phyloP scores from a whole-genome alignment of 495 filamentous ascomycete genomes.

The Pyronema domesticum region DNA sequence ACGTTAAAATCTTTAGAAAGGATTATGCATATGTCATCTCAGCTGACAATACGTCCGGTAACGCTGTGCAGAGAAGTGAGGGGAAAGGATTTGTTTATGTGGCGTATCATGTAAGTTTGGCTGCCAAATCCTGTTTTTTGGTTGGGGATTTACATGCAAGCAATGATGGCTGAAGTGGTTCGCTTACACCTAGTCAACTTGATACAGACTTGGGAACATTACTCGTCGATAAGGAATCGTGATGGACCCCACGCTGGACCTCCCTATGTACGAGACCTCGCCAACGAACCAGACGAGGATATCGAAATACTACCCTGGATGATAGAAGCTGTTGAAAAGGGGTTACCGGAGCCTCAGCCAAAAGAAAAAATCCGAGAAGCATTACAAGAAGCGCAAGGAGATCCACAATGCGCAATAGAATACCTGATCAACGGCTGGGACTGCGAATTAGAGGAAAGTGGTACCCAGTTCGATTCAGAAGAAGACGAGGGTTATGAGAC shows the following conservation, averaged over 20 bases:
- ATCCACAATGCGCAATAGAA: slow-evolving; percentile 40
- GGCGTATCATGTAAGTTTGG: slow-evolving; percentile 48
- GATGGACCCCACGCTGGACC: slow-evolving; percentile 41
- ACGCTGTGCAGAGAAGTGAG: not conserved
- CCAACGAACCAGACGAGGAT: slow-evolving; percentile 27
- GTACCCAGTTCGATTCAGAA: not conserved
- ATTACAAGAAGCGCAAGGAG: slow-evolving; percentile 41
- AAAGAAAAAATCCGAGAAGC: slow-evolving; percentile 38
- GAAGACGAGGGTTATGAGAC: no score
- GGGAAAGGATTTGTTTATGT: slow-evolving; percentile 36
- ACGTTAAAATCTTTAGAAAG: slow-evolving; percentile 46
- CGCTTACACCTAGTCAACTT: slow-evolving; percentile 6
- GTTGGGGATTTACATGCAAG: not conserved
- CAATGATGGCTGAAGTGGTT: slow-evolving; percentile 1
- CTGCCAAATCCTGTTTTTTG: not conserved
- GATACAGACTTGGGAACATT: slow-evolving; percentile 48
- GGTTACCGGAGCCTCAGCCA: slow-evolving; percentile 39
- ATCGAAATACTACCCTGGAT: slow-evolving; percentile 39
- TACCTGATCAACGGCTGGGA: not conserved
- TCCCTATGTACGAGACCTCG: slow-evolving; percentile 28
- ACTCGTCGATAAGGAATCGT: slow-evolving; percentile 50
- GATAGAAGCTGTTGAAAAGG: slow-evolving; percentile 39
- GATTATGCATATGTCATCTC: slow-evolving; percentile 29
- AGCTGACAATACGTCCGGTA: slow-evolving; percentile 4
- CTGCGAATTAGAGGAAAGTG: not conserved